Conservation (phyloP, 2,329 filamentous ascomycete genomes). For the Pyrenophora tritici-repentis region DNA sequence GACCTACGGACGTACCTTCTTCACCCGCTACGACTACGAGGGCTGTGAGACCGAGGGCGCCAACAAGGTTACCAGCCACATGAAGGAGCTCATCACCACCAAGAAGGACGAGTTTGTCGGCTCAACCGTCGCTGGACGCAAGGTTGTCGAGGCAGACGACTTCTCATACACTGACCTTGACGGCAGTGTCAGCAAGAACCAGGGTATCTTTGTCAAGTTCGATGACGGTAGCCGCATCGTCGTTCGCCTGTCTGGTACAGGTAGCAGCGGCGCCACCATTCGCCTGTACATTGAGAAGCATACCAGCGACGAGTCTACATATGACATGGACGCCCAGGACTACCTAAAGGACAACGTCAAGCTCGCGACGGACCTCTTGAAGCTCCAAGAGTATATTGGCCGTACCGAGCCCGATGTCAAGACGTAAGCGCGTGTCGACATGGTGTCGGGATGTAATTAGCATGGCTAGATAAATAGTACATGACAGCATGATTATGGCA, state of each 20-base stretch:
- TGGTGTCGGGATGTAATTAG: constrained; percentile 5
- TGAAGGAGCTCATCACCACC: constrained; percentile 75
- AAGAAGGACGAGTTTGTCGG: constrained; percentile 77
- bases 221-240: constrained; percentile 94
- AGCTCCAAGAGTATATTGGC: constrained; percentile 92
- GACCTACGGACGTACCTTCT: constrained; percentile 95
- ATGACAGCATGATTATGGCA: constrained; percentile 3
- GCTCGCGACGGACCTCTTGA: constrained; percentile 81
- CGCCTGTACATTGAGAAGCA: constrained; percentile 97
- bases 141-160: constrained; percentile 87
- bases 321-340: constrained; percentile 83
- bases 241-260: constrained; percentile 91
- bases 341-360: constrained; percentile 90
- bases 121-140: constrained; percentile 79
- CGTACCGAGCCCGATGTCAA: constrained; percentile 94
- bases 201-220: constrained; percentile 93
- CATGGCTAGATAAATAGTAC: constrained; percentile 2
- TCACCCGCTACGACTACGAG: constrained; percentile 99
- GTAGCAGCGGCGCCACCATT: constrained; percentile 93
- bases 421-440: constrained; percentile 64
- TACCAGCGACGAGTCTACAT: constrained; percentile 78
- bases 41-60: constrained; percentile 89
- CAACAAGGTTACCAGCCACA: constrained; percentile 82
- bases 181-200: constrained; percentile 91
- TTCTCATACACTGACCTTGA: constrained; percentile 99